phyloP scores from a whole-genome alignment of 805 yeast species.

The Lachancea dasiensis region DNA sequence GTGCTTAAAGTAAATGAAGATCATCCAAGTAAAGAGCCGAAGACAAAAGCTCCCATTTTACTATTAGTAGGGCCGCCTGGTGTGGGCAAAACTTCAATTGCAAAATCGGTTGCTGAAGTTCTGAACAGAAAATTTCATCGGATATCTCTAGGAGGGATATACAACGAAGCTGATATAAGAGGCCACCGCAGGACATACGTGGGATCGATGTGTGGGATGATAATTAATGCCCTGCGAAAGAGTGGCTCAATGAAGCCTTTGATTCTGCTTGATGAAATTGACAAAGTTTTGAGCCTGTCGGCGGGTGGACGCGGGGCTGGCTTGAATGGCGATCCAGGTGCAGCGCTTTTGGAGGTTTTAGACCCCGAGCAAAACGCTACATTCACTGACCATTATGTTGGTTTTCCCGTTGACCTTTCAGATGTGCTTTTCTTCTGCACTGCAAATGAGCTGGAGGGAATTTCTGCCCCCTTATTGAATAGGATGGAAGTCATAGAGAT shows the following conservation, averaged over 20 bases:
- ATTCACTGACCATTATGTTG: conserved; percentile 77
- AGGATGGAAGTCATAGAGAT: conserved; percentile 78
- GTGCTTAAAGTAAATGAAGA: conserved; percentile 52
- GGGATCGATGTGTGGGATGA: conserved; percentile 86
- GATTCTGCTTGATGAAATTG: conserved; percentile 78
- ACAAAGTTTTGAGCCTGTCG: conserved; percentile 52
- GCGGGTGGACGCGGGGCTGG: conserved; percentile 27
- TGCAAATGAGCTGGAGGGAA: conserved; percentile 66
- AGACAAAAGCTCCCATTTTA: conserved; percentile 59
- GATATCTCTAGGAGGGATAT: conserved; percentile 79
- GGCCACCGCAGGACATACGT: conserved; percentile 90
- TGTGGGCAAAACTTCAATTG: conserved; percentile 85
- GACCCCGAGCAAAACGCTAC: conserved; percentile 83
- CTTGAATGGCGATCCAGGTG: conserved; percentile 80
- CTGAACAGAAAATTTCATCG: conserved; percentile 72
- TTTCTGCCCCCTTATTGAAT: conserved; percentile 74
- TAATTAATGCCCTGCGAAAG: conserved; percentile 70
- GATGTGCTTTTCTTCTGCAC: conserved; percentile 81
- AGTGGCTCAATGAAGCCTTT: conserved; percentile 78
- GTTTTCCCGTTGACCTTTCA: conserved; percentile 79
- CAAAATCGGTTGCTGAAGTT: conserved; percentile 71
- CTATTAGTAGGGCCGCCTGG: conserved; percentile 91
- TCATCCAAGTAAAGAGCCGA: conserved; percentile 8
- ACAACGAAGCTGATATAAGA: conserved; percentile 82
- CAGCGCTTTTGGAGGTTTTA: conserved; percentile 79